Percentiles rank a stretch among this genome's conserved stretches.
phyloP scores from a whole-genome alignment of 2,329 filamentous ascomycete genomes.

The Penicillium sp. region DNA sequence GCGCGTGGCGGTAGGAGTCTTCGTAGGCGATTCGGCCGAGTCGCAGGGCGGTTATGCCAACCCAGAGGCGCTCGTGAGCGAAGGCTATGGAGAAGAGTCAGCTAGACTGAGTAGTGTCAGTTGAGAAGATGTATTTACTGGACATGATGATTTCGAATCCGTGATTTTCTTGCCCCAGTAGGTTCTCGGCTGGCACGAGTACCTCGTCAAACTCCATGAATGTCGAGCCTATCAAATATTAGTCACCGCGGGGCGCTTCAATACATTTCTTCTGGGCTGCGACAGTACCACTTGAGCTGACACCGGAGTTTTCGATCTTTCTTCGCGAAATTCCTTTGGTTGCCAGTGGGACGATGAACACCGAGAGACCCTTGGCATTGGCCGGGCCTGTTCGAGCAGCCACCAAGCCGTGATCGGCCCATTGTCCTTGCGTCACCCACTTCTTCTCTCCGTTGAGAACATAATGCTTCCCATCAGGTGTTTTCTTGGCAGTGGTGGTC shows the following conservation, averaged over 20 bases:
- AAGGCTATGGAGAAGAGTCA: conserved; percentile 41
- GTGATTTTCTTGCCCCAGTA: conserved; percentile 76
- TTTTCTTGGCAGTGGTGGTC: conserved; percentile 71
- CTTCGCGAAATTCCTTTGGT: conserved; percentile 52
- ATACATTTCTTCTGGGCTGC: neutral
- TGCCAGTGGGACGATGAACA: conserved; percentile 67
- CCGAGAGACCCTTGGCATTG: conserved; percentile 72
- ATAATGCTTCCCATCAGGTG: conserved; percentile 68
- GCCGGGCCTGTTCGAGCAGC: conserved; percentile 60
- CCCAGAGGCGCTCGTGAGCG: conserved; percentile 60
- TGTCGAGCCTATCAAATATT: conserved; percentile 66
- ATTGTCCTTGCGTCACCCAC: conserved; percentile 76
- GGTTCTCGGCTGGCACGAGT: conserved; percentile 72
- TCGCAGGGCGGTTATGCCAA: conserved; percentile 59
- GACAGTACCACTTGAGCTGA: conserved; percentile 40
- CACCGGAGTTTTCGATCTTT: conserved; percentile 17
- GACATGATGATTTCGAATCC: conserved; percentile 74
- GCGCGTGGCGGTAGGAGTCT: conserved; percentile 55
- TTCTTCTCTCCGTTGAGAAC: conserved; percentile 69
- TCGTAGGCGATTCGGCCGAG: conserved; percentile 48
- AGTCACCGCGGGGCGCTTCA: conserved; percentile 46
- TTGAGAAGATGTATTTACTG: neutral
- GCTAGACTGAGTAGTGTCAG: no score
- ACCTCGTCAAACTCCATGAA: conserved; percentile 79
- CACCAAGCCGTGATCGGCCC: conserved; percentile 71